Conservation (phyloP, 1,284 basidiomycete species). For the Ceratorhiza oryzae-sativae region DNA sequence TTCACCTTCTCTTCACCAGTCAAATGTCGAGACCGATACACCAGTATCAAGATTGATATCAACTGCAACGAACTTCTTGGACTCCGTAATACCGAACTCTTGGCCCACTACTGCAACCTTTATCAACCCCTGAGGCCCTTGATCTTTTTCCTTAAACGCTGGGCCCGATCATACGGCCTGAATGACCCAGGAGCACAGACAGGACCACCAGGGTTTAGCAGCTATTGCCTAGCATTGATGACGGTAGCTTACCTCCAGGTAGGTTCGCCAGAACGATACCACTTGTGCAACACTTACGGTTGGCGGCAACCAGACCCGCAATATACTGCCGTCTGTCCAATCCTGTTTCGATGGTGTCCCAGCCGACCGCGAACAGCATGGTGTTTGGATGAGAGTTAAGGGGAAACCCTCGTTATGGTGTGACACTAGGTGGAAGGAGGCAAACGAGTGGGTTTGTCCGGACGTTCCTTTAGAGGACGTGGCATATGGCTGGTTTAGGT, state of each 20-base stretch:
- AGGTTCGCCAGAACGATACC: constrained; percentile 40
- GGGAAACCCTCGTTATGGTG: constrained; percentile 45
- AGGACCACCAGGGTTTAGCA: constrained; percentile 57
- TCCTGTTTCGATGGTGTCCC: constrained; percentile 47
- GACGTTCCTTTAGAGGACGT: constrained; percentile 48
- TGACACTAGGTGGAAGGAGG: constrained; percentile 55
- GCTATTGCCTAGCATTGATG: constrained; percentile 66
- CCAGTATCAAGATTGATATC: constrained; percentile 59
- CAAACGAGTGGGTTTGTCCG: constrained; percentile 44
- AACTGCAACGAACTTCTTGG: constrained; percentile 68
- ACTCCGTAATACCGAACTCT: constrained; percentile 58
- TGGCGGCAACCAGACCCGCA: constrained; percentile 54
- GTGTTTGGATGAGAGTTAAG: constrained; percentile 53
- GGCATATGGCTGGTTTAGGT: constrained; percentile 60
- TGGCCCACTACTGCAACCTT: constrained; percentile 58
- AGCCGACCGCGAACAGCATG: constrained; percentile 42
- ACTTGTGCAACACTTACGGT: no score
- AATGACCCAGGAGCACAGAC: constrained; percentile 54
- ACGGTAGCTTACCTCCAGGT: constrained; percentile 64
- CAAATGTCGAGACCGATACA: constrained; percentile 58
- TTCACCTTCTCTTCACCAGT: constrained; percentile 51
- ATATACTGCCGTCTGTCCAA: constrained; percentile 62
- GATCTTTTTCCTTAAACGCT: constrained; percentile 59
- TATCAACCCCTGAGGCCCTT: constrained; percentile 55
- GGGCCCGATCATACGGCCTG: constrained; percentile 60